These are phyloP conservation scores for Sanghuangporus weigelae DNA, from an alignment of 1,284 basidiomycete species.

Conservation along the genomic window DNA sequence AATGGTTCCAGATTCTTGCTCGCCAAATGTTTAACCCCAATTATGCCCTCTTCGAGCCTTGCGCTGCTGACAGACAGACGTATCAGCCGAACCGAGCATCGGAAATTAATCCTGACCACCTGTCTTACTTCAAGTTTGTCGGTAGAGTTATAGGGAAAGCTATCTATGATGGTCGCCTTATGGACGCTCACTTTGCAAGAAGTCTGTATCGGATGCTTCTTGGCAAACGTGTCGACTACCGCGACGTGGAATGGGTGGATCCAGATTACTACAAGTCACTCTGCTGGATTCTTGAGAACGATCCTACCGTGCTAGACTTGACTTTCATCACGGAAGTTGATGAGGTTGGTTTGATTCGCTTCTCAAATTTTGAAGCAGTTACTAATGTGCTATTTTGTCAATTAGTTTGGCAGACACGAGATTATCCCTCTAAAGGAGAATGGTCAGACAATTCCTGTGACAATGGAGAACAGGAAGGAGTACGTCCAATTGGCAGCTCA, in stretches of 20 bases:
- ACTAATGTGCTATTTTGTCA: slow-evolving; percentile 10
- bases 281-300: slow-evolving; percentile 89
- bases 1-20: slow-evolving; percentile 98
- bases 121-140: slow-evolving; percentile 98
- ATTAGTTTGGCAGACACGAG: slow-evolving; percentile 85
- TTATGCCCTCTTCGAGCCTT: slow-evolving; percentile 97
- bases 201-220: slow-evolving; percentile 93
- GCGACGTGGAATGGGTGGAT: slow-evolving; percentile 94
- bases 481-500: slow-evolving; percentile 91
- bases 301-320: slow-evolving; percentile 79
- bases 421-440: slow-evolving; percentile 83
- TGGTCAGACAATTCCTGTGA: slow-evolving; percentile 80
- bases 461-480: slow-evolving; percentile 94
- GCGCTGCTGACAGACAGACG: slow-evolving; percentile 88
- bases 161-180: slow-evolving; percentile 89
- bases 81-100: slow-evolving; percentile 98
- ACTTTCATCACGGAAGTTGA: slow-evolving; percentile 91
- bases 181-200: slow-evolving; percentile 97
- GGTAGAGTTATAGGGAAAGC: slow-evolving; percentile 97
- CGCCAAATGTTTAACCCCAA: slow-evolving; percentile 99
- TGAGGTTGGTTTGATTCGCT: slow-evolving; percentile 54
- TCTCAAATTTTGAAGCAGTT: not conserved
- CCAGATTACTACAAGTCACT: slow-evolving; percentile 94
- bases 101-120: slow-evolving; percentile 90
- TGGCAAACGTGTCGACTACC: slow-evolving; percentile 87